These are phyloP conservation scores for Xerocomus spinulosus DNA, from an alignment of 768 basidiomycete species.

Conservation along the genomic window DNA sequence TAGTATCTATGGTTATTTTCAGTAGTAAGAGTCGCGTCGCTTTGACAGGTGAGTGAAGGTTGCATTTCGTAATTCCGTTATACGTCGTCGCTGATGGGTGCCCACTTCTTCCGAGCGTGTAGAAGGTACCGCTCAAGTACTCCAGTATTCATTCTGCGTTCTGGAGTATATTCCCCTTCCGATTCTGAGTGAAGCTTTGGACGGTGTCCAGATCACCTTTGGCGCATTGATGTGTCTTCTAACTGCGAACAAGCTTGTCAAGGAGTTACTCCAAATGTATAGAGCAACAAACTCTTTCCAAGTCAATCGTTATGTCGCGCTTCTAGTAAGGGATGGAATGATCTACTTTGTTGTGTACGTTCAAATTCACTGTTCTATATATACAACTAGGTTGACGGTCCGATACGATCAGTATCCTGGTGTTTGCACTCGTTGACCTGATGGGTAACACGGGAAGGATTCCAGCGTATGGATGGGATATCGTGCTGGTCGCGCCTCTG, in stretches of 20 bases:
- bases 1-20: background rate
- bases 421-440: background rate
- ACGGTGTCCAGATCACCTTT: background rate
- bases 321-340: background rate
- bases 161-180: background rate
- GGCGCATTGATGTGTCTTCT: background rate
- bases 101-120: too few relatives aligned
- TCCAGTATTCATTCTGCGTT: background rate
- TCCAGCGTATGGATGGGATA: background rate
- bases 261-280: background rate
- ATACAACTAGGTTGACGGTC: background rate
- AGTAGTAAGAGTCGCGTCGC: too few relatives aligned
- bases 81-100: too few relatives aligned
- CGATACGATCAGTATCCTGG: background rate
- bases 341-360: slow-evolving; percentile 4
- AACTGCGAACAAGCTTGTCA: background rate
- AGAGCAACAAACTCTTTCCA: background rate
- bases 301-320: background rate
- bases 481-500: background rate
- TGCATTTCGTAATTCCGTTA: too few relatives aligned
- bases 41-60: too few relatives aligned
- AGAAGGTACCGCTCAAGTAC: background rate
- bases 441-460: background rate
- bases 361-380: background rate
- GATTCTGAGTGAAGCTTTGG: background rate